Base-by-base conservation (phyloP, 305 asterid species). In the Fraxinus paxiana region DNA sequence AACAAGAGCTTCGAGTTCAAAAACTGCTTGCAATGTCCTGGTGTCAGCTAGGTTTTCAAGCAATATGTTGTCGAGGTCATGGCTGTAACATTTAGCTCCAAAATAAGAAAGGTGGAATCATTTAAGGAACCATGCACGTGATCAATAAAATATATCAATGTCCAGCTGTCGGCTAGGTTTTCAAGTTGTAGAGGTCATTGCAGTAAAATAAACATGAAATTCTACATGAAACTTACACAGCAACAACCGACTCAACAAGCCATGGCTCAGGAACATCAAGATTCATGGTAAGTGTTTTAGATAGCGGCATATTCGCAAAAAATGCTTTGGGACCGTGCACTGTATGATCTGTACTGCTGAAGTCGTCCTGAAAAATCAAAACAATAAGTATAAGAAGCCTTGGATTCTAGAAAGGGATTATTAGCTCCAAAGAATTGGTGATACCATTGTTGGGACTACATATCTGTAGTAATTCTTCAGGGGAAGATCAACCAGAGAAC, bases 181-280 rank as follows among this genome's bases (percentile, higher is more conserved):
- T 96, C 97, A 20, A 96, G 99, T 92, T 96, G 84, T 94, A 97
- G 81, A 93, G 90, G 85, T 94, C 98, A 84, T 94, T 98, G 90
- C 98, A 92, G 93, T 85, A 33, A 79, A 34, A n/a, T 41, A 63
- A 13, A 31, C 41, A 0, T 22, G 28, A 77, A 10, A 18, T 18
- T 73, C 8, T 75, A 20, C 12, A 24, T 28, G 75, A 84, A 79
- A 89, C 96, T 78, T 94, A 96, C 98, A 96, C 82, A 51, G 99
- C 98, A 87, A 92, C 85, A 74, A 94, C 92, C 76, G 98, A 98
- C 83, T 96, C 98, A 77, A 96, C 91, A 51, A 94, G 98, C 98
- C 98, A 96, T 35, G 97, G 97, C 89, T 94, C 98, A 26, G 98
- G 99, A 86, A 96, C 98, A 87, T 96, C 98, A 76, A 96, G 97